These are phyloP conservation scores for Globisporangium abappressorium DNA, from an alignment of 352 stramenopile genomes.

Conservation along the genomic window DNA sequence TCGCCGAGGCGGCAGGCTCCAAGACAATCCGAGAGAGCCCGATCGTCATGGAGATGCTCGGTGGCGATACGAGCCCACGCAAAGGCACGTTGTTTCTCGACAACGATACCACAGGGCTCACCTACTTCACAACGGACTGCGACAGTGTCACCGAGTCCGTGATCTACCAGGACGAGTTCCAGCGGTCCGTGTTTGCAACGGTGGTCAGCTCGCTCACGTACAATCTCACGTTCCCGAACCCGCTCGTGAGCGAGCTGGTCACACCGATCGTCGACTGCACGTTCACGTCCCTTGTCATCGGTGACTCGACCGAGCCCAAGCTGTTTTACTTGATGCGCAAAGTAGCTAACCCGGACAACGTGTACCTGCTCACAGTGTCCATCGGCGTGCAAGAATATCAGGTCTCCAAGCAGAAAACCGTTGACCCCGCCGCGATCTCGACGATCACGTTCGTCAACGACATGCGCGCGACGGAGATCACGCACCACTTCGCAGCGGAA, in stretches of 20 bases:
- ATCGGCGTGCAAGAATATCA: constrained; percentile 33
- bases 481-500: constrained; percentile 26
- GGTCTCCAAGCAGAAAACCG: constrained; percentile 15
- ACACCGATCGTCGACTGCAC: constrained; percentile 41
- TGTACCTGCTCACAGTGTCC: constrained; percentile 23
- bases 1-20: not conserved
- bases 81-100: constrained; percentile 32
- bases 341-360: constrained; percentile 8
- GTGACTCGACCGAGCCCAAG: constrained; percentile 12
- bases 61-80: no score
- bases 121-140: not conserved
- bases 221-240: constrained; percentile 26
- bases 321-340: constrained; percentile 33
- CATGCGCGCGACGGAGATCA: constrained; percentile 19
- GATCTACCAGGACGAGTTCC: constrained; percentile 39
- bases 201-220: constrained; percentile 27
- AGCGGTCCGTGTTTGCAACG: constrained; percentile 23
- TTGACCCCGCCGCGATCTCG: constrained; percentile 21
- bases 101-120: no score
- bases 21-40: constrained; percentile 26
- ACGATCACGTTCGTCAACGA: constrained; percentile 32
- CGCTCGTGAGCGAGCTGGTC: constrained; percentile 28
- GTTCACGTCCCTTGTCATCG: constrained; percentile 21
- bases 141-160: not conserved
- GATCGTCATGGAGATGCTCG: no score